Evolutionary conservation across 805 yeast genomes (phyloP), one percentile per base, ranked within the genome.

Genomic region (Torulaspora indica): DNA sequence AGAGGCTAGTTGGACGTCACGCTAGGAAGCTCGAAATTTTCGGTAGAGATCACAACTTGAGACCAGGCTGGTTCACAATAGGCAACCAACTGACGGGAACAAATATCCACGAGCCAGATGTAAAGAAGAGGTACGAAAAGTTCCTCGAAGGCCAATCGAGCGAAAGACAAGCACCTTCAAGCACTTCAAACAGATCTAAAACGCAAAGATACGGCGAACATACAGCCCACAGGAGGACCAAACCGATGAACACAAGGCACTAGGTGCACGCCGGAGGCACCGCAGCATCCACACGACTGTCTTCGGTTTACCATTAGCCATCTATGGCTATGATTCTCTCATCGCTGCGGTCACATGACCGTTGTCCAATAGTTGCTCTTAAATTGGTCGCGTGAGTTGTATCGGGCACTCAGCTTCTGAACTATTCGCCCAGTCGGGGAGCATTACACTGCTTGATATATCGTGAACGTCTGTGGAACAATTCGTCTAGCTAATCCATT

Each of bases 1-100:
- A 91, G 53, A 69, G 96, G 46, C 58, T 90, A 33, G 96, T 82
- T 3, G 97, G 96, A 0, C 70, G 70, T 3, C 77, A 80, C 46
- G 76, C 89, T 3, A 70, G 95, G 23, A 90, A 91, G 58, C 69
- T 91, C 24, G 97, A 91, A 62, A 78, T 91, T 1, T 90, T 90
- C 66, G 97, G 97, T 4, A 74, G 95, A 45, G 84, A 81, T 51
- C 91, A 86, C 57, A 90, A 91, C 57, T 72, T 83, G 1, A 73
- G 96, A 29, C 85, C 88, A 0, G 96, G 96, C 0, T 91, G 98
- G 97, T 68, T 90, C 42, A 86, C 95, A 0, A 76, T 88, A 40
- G 96, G 95, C 0, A 83, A 87, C 57, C 93, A 87, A 61, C 60
- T 88, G 35, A 72, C 73, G 5, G 87, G 85, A 0, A 73, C 76